Base-by-base conservation (phyloP, 352 stramenopile genomes). In the Globisporangium alternatum region DNA sequence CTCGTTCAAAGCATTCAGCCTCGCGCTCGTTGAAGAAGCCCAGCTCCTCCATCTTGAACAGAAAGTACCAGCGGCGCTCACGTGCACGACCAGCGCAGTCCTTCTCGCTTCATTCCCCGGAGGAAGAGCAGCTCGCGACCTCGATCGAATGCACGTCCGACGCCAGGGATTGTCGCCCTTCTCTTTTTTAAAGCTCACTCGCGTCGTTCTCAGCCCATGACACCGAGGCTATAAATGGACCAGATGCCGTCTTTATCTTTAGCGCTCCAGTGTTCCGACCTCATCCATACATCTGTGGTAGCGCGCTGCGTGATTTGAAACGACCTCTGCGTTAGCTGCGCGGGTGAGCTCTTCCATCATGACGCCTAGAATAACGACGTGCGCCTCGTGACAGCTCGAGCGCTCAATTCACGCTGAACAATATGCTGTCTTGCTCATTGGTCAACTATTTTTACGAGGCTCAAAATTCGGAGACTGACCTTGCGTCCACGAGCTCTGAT, bases 1-100 rank as follows among this genome's bases (percentile, higher is more conserved):
- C 84, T 37, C 81, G 80, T 63, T 93, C 85, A 60, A 94, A 92
- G 65, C 81, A 94, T 73, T 94, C 85, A 1, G 85, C 85, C 47
- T 94, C 85, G 13, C 84, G 81, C 65, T 94, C 85, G 60, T 90
- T 90, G 74, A 92, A 92, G 65, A 91, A 92, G 49, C 73, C 70
- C 6, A 91, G 75, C 19, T 94, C 85, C 70, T 94, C 85, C 85
- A 94, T 94, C 65, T 48, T 77, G 53, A 60, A 65, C 17, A 30
- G 59, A 58, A 53, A 56, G 54, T 48, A 6, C 37, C 28, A 45
- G 37, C 33, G 48, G 43, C 15, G 47, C 13, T 61, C 44, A 80
- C 41, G 66, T 54, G 53, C 60, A 53, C 45, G 61, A 71, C 49
- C 56, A 67, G 44, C 17, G 28, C 25, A 41, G 31, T 30, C 55